A percentile compares a stretch with the other conserved stretches of the same genome.
Evolutionary conservation across 176 grass and related monocot species (phyloP).

Genomic region (Paspalum notatum): DNA sequence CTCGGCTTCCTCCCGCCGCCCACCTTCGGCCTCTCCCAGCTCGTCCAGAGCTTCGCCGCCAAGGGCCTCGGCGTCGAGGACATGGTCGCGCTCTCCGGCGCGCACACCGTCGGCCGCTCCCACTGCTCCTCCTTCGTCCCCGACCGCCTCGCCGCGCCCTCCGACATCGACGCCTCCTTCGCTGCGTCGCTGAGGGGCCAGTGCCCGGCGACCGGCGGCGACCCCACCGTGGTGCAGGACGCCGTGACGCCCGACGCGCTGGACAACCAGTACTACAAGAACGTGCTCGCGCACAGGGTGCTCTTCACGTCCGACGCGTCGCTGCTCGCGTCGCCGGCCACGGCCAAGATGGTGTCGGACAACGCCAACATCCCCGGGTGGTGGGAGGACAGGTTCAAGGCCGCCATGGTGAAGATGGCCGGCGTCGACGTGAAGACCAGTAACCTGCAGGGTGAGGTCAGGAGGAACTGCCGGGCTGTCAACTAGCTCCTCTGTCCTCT

Average conservation of each 20-base stretch:
- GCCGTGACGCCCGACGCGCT: slow-evolving; percentile 26
- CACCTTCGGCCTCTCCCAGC: background rate
- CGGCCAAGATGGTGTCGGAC: slow-evolving; percentile 15
- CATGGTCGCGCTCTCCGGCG: slow-evolving; percentile 53
- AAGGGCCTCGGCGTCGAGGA: slow-evolving; percentile 43
- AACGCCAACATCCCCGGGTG: slow-evolving; percentile 22
- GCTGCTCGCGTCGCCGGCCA: slow-evolving; percentile 36
- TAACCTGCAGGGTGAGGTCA: slow-evolving; percentile 19
- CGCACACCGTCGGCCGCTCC: slow-evolving; percentile 47
- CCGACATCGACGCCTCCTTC: background rate
- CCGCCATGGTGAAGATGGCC: slow-evolving; percentile 55
- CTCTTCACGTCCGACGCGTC: slow-evolving; percentile 54
- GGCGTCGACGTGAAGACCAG: slow-evolving; percentile 31
- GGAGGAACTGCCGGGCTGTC: slow-evolving; percentile 30
- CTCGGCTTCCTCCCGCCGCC: slow-evolving; percentile 34
- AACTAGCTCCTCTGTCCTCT: slow-evolving; percentile 16
- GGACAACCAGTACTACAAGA: slow-evolving; percentile 59
- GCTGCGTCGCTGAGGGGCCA: background rate
- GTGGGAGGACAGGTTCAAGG: slow-evolving; percentile 42
- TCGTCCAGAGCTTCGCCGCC: slow-evolving; percentile 15
- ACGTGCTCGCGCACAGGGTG: slow-evolving; percentile 38
- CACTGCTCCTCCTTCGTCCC: slow-evolving; percentile 55
- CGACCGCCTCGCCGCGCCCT: background rate
- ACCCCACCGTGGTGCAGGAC: slow-evolving; percentile 50
- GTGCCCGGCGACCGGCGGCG: slow-evolving; percentile 24